Conservation (phyloP, 805 yeast genomes). For the Zygotorulaspora chibaensis region DNA sequence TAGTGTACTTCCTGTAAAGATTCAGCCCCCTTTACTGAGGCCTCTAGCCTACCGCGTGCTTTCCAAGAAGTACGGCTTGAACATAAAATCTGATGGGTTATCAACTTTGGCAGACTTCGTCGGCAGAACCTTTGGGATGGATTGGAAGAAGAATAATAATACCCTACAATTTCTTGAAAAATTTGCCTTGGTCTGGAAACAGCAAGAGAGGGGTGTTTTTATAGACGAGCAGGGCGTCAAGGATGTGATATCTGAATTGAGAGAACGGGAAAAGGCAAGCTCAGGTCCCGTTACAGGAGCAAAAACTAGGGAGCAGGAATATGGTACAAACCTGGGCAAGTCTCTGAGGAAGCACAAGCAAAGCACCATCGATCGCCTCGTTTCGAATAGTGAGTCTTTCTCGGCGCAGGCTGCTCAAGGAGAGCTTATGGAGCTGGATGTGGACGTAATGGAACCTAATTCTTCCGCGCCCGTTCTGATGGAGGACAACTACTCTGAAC, state of each 20-base stretch:
- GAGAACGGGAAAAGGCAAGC: constrained; percentile 29
- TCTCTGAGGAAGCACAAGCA: background rate
- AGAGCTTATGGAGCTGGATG: background rate
- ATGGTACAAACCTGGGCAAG: background rate
- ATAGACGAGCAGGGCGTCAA: constrained; percentile 69
- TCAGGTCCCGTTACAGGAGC: background rate
- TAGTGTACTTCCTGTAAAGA: constrained; percentile 61
- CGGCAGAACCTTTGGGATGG: constrained; percentile 73
- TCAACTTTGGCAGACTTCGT: constrained; percentile 66
- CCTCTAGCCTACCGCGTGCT: constrained; percentile 88
- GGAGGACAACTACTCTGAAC: background rate
- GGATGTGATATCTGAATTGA: constrained; percentile 59
- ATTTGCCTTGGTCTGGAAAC: constrained; percentile 80
- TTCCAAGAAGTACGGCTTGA: constrained; percentile 88
- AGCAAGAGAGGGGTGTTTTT: constrained; percentile 81
- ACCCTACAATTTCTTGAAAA: constrained; percentile 52
- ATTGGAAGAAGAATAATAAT: constrained; percentile 56
- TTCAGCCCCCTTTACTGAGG: constrained; percentile 77
- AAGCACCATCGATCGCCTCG: constrained; percentile 6
- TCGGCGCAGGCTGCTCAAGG: constrained; percentile 1
- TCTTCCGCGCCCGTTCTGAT: background rate
- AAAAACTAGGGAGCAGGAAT: too few relatives aligned
- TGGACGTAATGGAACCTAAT: background rate
- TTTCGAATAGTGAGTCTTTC: background rate
- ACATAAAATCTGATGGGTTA: constrained; percentile 82